Base-by-base conservation (phyloP, 306 rosid genomes). In the apple (Malus domestica) region DNA sequence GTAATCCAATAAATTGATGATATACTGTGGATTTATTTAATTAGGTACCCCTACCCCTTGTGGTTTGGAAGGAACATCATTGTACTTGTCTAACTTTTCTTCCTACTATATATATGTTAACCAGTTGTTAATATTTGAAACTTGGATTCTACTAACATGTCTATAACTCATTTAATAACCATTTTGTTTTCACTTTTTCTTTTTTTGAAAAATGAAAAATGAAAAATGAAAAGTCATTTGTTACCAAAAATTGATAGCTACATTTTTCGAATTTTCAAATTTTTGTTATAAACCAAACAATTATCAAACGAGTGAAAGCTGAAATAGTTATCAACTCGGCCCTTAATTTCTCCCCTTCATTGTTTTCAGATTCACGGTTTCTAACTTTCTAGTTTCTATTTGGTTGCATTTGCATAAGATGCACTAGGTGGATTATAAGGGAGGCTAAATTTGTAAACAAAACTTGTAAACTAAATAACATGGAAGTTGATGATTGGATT, bases 1-100 rank as follows among this genome's bases (percentile, higher is more conserved):
- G 96, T 89, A 92, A 90, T 89, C 85, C 86, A 83, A 84, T 93
- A 54, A 89, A 87, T 77, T 93, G 80, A 92, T 55, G 27, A 65
- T 5, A 12, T 65, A 51, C 78, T 15, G 67, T 16, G 74, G 83
- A 67, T 15, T 30, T 64, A 11, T 27, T 27, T 61, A 14, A 30
- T 27, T 61, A 49, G 55, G 8, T 49, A 49, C 55, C 55, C 55
- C 55, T 49, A 49, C 55, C 8, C 55, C 20, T 15, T 49, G 6
- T 27, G 30, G 67, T 30, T 6, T 74, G 52, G 52, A 33, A 60
- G 33, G 30, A 38, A 71, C 74, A 78, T 71, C 78, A 74, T 80
- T 78, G 49, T 46, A 68, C 78, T 81, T 73, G 83, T 78, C 57
- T 81, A 80, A 74, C 80, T 78, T 19, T 75, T 77, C 75, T 68